Evolutionary conservation across 805 yeast species (phyloP).

Genomic region (Nakazawaea anatomiae): DNA sequence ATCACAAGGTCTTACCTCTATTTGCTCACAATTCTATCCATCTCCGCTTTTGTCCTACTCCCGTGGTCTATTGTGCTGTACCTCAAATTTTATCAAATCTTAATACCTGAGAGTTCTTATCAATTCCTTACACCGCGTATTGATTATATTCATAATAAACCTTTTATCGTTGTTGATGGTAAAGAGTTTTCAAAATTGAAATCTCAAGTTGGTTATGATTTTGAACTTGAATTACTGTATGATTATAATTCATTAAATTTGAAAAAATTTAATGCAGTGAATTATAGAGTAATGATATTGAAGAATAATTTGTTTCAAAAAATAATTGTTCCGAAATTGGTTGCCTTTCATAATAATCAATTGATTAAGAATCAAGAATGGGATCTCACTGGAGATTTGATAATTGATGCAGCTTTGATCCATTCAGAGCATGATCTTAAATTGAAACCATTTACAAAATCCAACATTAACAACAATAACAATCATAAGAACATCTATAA

Average conservation of each 20-base stretch:
- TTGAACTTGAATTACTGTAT: not conserved
- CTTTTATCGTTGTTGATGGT: constrained; percentile 1
- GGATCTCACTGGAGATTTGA: not conserved
- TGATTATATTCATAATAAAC: constrained; percentile 2
- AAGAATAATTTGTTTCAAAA: not conserved
- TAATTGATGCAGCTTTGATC: not conserved
- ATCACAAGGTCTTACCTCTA: constrained; percentile 3
- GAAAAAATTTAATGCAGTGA: not conserved
- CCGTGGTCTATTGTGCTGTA: constrained; percentile 5
- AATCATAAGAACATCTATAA: no score
- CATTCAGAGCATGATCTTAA: not conserved
- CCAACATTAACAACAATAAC: no score
- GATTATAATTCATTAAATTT: constrained; percentile 2
- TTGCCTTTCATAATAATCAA: not conserved
- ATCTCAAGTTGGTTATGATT: not conserved
- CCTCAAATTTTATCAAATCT: constrained; percentile 2
- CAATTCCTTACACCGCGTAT: not conserved
- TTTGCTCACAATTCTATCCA: not conserved
- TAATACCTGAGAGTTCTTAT: constrained; percentile 1
- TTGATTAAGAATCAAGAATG: not conserved
- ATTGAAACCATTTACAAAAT: no score
- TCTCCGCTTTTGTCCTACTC: not conserved
- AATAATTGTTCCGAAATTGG: not conserved
- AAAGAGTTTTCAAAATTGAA: not conserved
- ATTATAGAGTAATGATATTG: not conserved